A percentile compares a stretch with the other conserved stretches of the same genome.
Conservation (phyloP, 2,329 filamentous ascomycete species). For the Penicillium sp. region DNA sequence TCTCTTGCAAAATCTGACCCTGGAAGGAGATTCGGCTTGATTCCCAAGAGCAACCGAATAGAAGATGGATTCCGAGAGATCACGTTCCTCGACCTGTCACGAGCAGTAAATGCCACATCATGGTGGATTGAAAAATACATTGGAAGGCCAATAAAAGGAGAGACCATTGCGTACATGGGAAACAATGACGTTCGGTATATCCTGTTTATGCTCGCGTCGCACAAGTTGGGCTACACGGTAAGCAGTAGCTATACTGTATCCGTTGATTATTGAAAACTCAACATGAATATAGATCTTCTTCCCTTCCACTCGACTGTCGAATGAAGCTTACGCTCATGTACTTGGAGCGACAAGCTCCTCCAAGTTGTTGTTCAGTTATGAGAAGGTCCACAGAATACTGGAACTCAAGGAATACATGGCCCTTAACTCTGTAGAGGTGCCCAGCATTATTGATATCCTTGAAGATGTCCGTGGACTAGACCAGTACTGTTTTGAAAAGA, state of each 20-base stretch:
- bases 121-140: background rate
- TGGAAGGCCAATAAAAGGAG: background rate
- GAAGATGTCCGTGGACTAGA: background rate
- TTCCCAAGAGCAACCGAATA: background rate
- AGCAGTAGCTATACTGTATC: background rate
- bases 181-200: constrained; percentile 22
- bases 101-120: background rate
- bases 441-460: background rate
- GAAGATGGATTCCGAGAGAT: background rate
- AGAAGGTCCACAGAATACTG: background rate
- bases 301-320: background rate
- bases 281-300: background rate
- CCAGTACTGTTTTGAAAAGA: background rate
- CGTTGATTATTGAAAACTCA: too few relatives aligned
- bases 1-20: background rate
- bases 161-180: constrained; percentile 14
- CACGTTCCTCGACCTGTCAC: background rate
- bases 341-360: background rate
- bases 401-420: background rate
- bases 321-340: background rate
- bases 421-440: background rate
- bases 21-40: background rate
- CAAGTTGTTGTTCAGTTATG: background rate
- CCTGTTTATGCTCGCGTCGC: constrained; percentile 15
- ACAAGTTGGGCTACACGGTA: constrained; percentile 2